Evolutionary conservation across 495 filamentous ascomycete species (phyloP), one percentile per base, ranked within the genome.

Genomic region (Coniosporium apollinis): DNA sequence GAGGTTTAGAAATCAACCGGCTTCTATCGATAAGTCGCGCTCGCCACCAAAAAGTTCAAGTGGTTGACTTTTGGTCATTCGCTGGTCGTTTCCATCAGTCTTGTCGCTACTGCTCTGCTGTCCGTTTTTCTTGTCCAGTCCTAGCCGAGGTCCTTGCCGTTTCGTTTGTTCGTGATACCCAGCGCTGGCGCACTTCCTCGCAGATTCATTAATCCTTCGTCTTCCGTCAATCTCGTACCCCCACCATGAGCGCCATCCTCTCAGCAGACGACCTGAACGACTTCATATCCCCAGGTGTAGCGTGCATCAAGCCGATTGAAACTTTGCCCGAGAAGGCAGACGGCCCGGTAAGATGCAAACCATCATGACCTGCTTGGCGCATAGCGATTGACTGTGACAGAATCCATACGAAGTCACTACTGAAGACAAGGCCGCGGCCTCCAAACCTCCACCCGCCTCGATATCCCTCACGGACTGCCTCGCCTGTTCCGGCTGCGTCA

Each of bases 391-490:
- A 5, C 11, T 36, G 7, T 32, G 49, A 11, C 59, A 73, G 72
- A 78, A 75, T 46, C 49, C 72, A 3, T 82, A 84, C 54, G 82
- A 94, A 72, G 85, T 96, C 28, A 79, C 82, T 22, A 83, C 82
- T 33, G 86, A 93, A 66, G 87, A 91, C 56, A 74, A 82, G 57
- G 67, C 73, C 33, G 52, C 62, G 29, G 59, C 64, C 6, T 60
- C 72, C 36, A 60, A 61, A 36, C 52, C 69, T n/a, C 58, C 75
- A 17, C 62, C 78, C 11, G 85, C 89, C 2, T 74, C 93, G 52
- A 96, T 97, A 39, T 94, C 85, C 30, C 70, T 97, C 38, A 97
- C 89, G 11, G 89, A 97, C 56, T 97, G 89, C 51, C 76, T 97
- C 30, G 89, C 89, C 30, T 97, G 89, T 54, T 94, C 89, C 16